Conservation (phyloP, 2,329 filamentous ascomycete genomes). For the Lasiodiplodia theobromae region DNA sequence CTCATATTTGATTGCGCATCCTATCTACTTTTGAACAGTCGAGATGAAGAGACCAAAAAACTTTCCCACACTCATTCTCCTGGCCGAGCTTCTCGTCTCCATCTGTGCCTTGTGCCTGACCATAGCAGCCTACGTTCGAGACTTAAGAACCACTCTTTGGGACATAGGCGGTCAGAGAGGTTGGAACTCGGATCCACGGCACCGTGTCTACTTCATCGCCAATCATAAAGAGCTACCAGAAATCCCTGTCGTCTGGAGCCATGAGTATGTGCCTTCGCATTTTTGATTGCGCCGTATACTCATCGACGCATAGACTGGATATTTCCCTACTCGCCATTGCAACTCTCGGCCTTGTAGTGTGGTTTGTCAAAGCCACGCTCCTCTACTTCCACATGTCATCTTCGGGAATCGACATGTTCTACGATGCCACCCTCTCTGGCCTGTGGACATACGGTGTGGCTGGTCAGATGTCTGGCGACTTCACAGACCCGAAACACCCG, state of each 20-base stretch:
- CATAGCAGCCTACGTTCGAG: background rate
- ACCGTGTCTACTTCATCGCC: slow-evolving; percentile 34
- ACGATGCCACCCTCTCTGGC: slow-evolving; percentile 33
- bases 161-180: slow-evolving; percentile 17
- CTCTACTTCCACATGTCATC: background rate
- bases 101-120: background rate
- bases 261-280: slow-evolving; percentile 29
- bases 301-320: background rate
- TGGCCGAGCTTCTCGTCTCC: background rate
- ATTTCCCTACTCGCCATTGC: background rate
- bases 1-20: background rate
- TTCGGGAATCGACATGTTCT: slow-evolving; percentile 32
- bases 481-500: slow-evolving; percentile 33
- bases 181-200: slow-evolving; percentile 36
- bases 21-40: background rate
- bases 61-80: background rate
- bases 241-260: slow-evolving; percentile 36
- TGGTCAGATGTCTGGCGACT: slow-evolving; percentile 32
- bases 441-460: slow-evolving; percentile 34
- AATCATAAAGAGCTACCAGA: slow-evolving; percentile 33
- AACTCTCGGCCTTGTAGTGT: background rate
- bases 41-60: background rate
- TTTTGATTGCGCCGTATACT: background rate
- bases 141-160: background rate
- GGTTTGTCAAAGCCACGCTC: background rate